Evolutionary conservation across 2,329 filamentous ascomycete genomes (phyloP), one percentile per base, ranked within the genome.

Genomic region (Colletotrichum chrysophilum): DNA sequence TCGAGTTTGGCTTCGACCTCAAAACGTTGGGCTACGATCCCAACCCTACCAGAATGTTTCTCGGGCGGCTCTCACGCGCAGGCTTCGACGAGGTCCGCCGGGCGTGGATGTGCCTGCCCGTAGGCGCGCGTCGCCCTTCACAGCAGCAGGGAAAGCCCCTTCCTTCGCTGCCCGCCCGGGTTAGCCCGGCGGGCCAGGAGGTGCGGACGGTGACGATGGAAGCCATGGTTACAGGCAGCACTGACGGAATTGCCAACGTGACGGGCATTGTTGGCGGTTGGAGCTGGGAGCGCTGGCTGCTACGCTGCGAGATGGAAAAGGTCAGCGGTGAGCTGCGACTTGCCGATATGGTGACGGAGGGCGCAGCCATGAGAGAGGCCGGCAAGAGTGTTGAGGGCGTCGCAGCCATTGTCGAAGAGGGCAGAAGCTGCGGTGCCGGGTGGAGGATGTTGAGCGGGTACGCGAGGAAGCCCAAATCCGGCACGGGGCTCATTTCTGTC

Each of bases 261-360:
- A 94, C 94, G 14, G 96, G 96, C 24, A 86, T 98, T 55, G 92
- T 96, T 1, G 97, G 95, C 6, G 93, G 94, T 30, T 97, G 96
- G 93, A 93, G 93, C 83, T 99, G 96, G 96, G 97, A 99, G 89
- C 94, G 95, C 83, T 99, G 97, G 97, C 91, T 98, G 84, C 87
- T 98, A 79, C 95, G 95, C 81, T 90, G 96, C 80, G 94, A 97
- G 86, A 91, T 93, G 86, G 96, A 98, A 87, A 97, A 91, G 84
- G 88, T 88, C 6, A 88, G 95, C 81, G 94, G 94, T 30, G 93
- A 95, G 82, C 84, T 89, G 76, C 84, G 90, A 13, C 87, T 92
- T 28, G 85, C 85, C 6, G 89, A 91, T 79, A 91, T 86, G 6
- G 88, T 89, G 34, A 88, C 87, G 48, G 83, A 89, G 12, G 86